Evolutionary conservation across 2,329 filamentous ascomycete genomes (phyloP), one percentile per base, ranked within the genome.

Genomic region (Trichoderma brevicompactum): DNA sequence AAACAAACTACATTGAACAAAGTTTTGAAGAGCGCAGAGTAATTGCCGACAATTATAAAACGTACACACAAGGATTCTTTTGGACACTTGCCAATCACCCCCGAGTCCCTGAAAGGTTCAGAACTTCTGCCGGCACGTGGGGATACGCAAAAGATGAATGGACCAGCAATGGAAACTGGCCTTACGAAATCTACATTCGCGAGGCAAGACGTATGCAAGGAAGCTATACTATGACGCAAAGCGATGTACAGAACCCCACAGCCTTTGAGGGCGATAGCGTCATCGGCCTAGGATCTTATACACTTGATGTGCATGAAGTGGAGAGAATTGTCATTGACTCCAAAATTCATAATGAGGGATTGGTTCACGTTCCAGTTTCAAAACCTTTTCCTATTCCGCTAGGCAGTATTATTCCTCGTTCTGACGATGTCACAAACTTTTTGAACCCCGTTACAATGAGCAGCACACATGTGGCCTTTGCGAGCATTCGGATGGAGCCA

Each of bases 91-190:
- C 66, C 2, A 71, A 69, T 13, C 64, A 70, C 34, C 62, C 53
- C 2, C 52, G 65, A 13, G 56, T 68, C 6, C 65, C 67, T 9
- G n/a, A 56, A 17, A 40, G 34, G 12, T 44, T 67, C n/a, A 36
- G 64, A 12, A 43, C 58, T 32, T 19, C 40, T 9, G 53, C 55
- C 7, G 40, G 66, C 7, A 69, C 67, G 15, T 64, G 49, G 50
- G 72, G 73, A 5, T 72, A 72, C 50, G 70, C 66, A 52, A 67
- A 65, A 36, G 72, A 74, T 34, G 71, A 74, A 67, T 74, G 72
- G 60, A 65, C 61, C 2, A 68, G 69, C 40, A 73, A 74, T 54
- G 68, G 62, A 15, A 62, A 72, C 64, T 74, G 72, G 44, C 72
- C 72, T 5, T 60, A 70, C 36, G 65, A 72, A 53, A 65, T 74